phyloP scores from a whole-genome alignment of 208 protist genomes.

The Tritrichomonas musculus region DNA sequence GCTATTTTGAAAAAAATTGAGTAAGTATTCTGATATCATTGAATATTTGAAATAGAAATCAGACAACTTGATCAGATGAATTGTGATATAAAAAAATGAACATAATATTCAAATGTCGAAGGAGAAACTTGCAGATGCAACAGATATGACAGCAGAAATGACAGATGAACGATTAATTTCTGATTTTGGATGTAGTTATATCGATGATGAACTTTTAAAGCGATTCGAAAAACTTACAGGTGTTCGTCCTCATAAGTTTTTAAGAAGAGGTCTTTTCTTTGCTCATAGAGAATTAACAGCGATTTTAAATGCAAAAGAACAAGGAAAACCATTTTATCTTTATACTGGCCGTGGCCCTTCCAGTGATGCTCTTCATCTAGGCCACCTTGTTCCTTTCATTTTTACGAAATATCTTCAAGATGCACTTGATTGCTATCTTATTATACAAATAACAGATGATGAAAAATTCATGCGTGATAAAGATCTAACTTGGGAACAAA shows the following conservation, averaged over 20 bases:
- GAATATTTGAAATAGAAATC: too few species aligned
- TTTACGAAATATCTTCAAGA: slow-evolving; percentile 96
- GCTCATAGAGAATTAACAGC: slow-evolving; percentile 86
- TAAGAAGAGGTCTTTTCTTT: slow-evolving; percentile 80
- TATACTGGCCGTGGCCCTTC: slow-evolving; percentile 99
- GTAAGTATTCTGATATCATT: too few species aligned
- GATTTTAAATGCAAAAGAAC: slow-evolving; percentile 75
- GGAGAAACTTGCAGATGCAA: slow-evolving; percentile 8
- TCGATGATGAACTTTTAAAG: slow-evolving; percentile 54
- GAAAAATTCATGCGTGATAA: slow-evolving; percentile 95
- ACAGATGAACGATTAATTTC: slow-evolving; percentile 49
- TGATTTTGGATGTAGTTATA: slow-evolving; percentile 58
- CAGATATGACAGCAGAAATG: not conserved
- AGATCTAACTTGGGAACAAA: not conserved
- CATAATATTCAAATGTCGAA: too few species aligned
- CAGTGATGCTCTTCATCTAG: slow-evolving; percentile 85
- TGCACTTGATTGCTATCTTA: slow-evolving; percentile 60
- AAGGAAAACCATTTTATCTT: slow-evolving; percentile 80
- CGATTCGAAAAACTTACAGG: slow-evolving; percentile 51
- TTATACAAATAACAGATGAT: slow-evolving; percentile 99
- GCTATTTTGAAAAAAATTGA: too few species aligned
- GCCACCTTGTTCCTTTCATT: slow-evolving; percentile 95
- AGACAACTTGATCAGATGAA: too few species aligned
- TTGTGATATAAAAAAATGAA: too few species aligned
- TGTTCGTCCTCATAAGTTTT: slow-evolving; percentile 36